Conservation (phyloP, 176 grass and related monocot species). For the Calamus simplicifolius region DNA sequence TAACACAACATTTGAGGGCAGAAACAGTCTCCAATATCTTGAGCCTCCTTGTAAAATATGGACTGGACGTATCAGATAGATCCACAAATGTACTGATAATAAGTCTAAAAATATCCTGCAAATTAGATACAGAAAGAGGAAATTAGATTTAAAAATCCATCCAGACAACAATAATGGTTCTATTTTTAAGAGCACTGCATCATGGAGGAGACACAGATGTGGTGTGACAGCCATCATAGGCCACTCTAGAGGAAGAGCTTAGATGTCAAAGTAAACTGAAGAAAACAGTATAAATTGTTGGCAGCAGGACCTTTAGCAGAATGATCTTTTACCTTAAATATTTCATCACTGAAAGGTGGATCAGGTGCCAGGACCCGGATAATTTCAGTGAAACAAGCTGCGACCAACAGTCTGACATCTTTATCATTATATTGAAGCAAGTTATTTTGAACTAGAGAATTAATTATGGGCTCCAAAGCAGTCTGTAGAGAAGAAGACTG, state of each 20-base stretch:
- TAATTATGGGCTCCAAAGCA: slow-evolving; percentile 51
- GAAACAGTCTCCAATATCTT: slow-evolving; percentile 90
- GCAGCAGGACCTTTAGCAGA: not conserved
- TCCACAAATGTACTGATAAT: slow-evolving; percentile 75
- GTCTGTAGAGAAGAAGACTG: slow-evolving; percentile 63
- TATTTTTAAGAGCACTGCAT: too few species aligned
- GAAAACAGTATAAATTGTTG: not conserved
- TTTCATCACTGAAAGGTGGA: slow-evolving; percentile 75
- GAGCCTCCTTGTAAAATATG: slow-evolving; percentile 84
- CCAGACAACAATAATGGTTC: not conserved
- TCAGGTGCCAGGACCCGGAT: slow-evolving; percentile 86
- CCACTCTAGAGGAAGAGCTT: not conserved
- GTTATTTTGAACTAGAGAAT: slow-evolving; percentile 53
- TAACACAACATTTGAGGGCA: slow-evolving; percentile 70
- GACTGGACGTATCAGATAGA: slow-evolving; percentile 64
- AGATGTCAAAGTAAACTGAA: not conserved
- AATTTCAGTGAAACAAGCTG: slow-evolving; percentile 79
- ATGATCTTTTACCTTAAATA: slow-evolving; percentile 67
- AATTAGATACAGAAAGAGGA: slow-evolving; percentile 18
- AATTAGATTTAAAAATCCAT: not conserved
- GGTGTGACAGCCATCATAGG: too few species aligned
- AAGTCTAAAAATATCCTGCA: slow-evolving; percentile 89
- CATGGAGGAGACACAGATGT: too few species aligned
- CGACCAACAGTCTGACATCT: slow-evolving; percentile 85
- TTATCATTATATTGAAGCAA: slow-evolving; percentile 89